These are phyloP conservation scores for Fonsecaea pugnacius DNA, from an alignment of 2,329 filamentous ascomycete species.

Conservation along the genomic window DNA sequence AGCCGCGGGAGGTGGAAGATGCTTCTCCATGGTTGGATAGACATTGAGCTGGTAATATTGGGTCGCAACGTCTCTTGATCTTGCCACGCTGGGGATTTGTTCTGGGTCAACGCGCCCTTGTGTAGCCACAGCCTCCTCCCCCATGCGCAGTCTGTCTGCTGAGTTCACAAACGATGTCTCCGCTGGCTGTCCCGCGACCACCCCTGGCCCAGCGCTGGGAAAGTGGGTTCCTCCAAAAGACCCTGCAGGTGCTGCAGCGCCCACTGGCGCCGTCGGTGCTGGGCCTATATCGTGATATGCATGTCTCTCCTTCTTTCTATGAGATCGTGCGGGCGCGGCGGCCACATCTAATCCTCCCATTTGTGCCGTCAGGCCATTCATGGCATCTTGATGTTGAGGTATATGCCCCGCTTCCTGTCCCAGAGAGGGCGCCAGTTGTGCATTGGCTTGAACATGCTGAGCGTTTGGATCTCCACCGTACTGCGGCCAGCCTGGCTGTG, in stretches of 20 bases:
- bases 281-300: slow-evolving; percentile 86
- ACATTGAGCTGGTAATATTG: slow-evolving; percentile 84
- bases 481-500: slow-evolving; percentile 31
- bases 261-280: slow-evolving; percentile 51
- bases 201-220: slow-evolving; percentile 41
- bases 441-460: slow-evolving; percentile 26
- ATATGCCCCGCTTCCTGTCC: slow-evolving; percentile 20
- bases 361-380: slow-evolving; percentile 60
- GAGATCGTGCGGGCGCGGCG: slow-evolving; percentile 52
- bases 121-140: slow-evolving; percentile 63
- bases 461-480: slow-evolving; percentile 18
- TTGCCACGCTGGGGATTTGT: slow-evolving; percentile 87
- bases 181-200: slow-evolving; percentile 36
- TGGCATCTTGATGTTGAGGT: slow-evolving; percentile 27
- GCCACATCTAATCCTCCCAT: slow-evolving; percentile 77
- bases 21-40: slow-evolving; percentile 94
- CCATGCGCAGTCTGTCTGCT: slow-evolving; percentile 42
- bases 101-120: slow-evolving; percentile 83
- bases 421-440: slow-evolving; percentile 23
- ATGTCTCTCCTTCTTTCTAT: slow-evolving; percentile 92
- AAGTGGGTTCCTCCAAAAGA: slow-evolving; percentile 27
- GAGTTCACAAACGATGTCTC: slow-evolving; percentile 28
- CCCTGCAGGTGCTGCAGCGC: slow-evolving; percentile 8
- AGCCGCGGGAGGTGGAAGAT: slow-evolving; percentile 84
- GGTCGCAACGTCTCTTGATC: slow-evolving; percentile 79